Base-by-base conservation (phyloP, 306 rosid species). In the Trifolium fragiferum region DNA sequence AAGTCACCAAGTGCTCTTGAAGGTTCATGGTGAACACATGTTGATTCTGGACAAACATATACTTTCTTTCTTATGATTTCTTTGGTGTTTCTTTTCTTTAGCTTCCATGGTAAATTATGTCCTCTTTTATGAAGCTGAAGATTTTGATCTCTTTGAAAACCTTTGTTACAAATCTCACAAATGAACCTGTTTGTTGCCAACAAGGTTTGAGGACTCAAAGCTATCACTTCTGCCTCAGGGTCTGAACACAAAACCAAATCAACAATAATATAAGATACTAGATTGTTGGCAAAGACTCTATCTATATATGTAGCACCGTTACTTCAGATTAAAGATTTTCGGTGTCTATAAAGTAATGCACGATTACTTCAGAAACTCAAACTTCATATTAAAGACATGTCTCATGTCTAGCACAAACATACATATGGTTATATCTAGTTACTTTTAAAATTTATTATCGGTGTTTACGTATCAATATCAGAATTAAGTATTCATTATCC, bases 41-140 rank as follows among this genome's bases (percentile, higher is more conserved):
- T 80, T 21, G 66, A 7, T 40, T 90, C 96, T 6, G 98, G 98
- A 63, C 98, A 93, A 37, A 90, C 85, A 23, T 93, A 93, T 9
- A 89, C 98, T 81, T 93, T 93, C 85, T 84, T 93, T 54, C 73
- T 93, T 44, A 65, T 75, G n/a, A 69, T 71, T 25, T 90, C 95
- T 65, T 89, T 84, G 79, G 38, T 82, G 27, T 74, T 62, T 80
- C 87, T 87, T 69, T 89, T 91, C 85, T 93, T 93, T 8, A 93
- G 82, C 83, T 93, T 93, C 98, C 98, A 90, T 67, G 98, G 98
- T 77, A 93, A 62, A 64, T 93, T 93, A 63, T 93, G 98, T 3
- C 98, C 98, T 87, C 98, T 90, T 60, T 85, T 84, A 4, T 93
- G 98, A 15, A 93, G 95, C 74, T 93, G 98, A 16, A 93, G 87